Conservation (phyloP, 345 rosid genomes). For the Citropsis articulata region DNA sequence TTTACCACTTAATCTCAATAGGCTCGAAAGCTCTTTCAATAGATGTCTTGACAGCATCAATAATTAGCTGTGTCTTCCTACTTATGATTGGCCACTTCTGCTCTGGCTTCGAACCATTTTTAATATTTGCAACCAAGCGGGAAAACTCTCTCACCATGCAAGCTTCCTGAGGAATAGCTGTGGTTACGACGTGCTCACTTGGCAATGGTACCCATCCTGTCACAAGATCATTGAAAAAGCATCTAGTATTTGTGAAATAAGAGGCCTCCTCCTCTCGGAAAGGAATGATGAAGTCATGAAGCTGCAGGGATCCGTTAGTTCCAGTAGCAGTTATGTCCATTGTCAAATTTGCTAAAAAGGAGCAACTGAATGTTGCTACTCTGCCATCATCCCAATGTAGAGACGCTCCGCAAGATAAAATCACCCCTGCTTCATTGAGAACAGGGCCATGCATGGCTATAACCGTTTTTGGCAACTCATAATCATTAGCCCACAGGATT, state of each 20-base stretch:
- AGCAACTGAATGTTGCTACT: slow-evolving; percentile 63
- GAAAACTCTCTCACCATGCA: slow-evolving; percentile 80
- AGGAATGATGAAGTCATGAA: slow-evolving; percentile 70
- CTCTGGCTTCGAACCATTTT: slow-evolving; percentile 63
- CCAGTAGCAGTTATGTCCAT: slow-evolving; percentile 71
- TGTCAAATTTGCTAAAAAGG: slow-evolving; percentile 70
- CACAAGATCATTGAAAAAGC: slow-evolving; percentile 47
- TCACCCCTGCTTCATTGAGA: slow-evolving; percentile 58
- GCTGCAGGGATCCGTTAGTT: slow-evolving; percentile 56
- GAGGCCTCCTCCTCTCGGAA: slow-evolving; percentile 57
- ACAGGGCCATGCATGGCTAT: slow-evolving; percentile 47
- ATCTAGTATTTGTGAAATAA: slow-evolving; percentile 39
- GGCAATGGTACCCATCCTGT: slow-evolving; percentile 39
- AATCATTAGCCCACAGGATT: slow-evolving; percentile 51
- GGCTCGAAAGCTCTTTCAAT: slow-evolving; percentile 49
- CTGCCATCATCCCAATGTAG: slow-evolving; percentile 64
- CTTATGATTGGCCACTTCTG: slow-evolving; percentile 58
- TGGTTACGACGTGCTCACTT: slow-evolving; percentile 43
- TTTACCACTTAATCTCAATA: slow-evolving; percentile 27
- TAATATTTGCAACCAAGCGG: slow-evolving; percentile 47
- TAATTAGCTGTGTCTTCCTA: slow-evolving; percentile 66
- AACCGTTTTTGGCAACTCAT: slow-evolving; percentile 61
- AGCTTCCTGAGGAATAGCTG: slow-evolving; percentile 71
- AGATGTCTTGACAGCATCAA: slow-evolving; percentile 70
- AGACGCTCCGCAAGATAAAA: slow-evolving; percentile 69